A percentile compares a stretch with the other conserved stretches of the same genome.
These are phyloP conservation scores for Xenosphaeropsis pyriputrescens DNA, from an alignment of 2,329 filamentous ascomycete genomes.

Conservation along the genomic window DNA sequence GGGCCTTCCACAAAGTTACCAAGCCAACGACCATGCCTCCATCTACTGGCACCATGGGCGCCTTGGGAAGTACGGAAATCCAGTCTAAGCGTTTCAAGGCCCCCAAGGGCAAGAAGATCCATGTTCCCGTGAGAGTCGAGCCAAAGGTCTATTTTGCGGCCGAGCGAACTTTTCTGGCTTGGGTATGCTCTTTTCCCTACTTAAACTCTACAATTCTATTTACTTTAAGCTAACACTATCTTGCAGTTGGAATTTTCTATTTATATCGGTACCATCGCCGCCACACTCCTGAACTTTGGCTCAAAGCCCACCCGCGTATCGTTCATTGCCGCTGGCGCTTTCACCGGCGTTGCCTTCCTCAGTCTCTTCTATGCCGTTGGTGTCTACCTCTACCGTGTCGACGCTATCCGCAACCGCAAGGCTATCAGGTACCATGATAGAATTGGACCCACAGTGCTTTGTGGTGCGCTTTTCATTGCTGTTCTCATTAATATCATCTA, in stretches of 20 bases:
- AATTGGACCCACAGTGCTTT: conserved; percentile 69
- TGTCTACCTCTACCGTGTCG: conserved; percentile 79
- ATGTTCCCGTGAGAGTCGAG: conserved; percentile 89
- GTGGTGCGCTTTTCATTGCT: conserved; percentile 56
- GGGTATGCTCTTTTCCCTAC: conserved; percentile 39
- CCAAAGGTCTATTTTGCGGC: conserved; percentile 97
- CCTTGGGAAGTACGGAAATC: conserved; percentile 40
- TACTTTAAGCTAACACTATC: conserved; percentile 6
- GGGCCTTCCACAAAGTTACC: conserved; percentile 6
- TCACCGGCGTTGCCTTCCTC: conserved; percentile 66
- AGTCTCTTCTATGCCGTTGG: conserved; percentile 72
- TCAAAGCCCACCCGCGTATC: conserved; percentile 37
- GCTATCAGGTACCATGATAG: conserved; percentile 89
- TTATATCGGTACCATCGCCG: conserved; percentile 78
- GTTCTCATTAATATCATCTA: conserved; percentile 70
- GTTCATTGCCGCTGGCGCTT: conserved; percentile 58
- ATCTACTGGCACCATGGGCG: conserved; percentile 34
- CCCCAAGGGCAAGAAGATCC: conserved; percentile 78
- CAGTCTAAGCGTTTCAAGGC: conserved; percentile 51
- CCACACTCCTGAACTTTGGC: conserved; percentile 72
- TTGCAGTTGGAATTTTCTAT: conserved; percentile 82
- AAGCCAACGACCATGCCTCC: conserved; percentile 29
- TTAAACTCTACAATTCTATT: neutral
- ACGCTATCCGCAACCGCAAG: conserved; percentile 67
- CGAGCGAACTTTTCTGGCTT: conserved; percentile 89